These are phyloP conservation scores for Chaetomium sp. DNA, from an alignment of 2,329 filamentous ascomycete species.

Conservation along the genomic window DNA sequence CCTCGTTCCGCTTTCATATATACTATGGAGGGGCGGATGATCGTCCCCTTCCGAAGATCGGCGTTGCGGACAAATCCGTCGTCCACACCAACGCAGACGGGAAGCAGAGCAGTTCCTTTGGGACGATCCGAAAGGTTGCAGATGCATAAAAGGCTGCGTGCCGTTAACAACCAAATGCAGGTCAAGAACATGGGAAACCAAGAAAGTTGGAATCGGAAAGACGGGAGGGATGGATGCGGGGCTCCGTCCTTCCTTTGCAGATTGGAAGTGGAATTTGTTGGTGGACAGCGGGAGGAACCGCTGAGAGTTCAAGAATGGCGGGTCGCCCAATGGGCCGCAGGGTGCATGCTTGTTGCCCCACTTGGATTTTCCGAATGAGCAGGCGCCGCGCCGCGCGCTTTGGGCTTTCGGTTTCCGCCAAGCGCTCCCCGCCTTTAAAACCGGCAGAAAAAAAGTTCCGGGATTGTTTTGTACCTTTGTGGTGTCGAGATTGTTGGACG, in stretches of 20 bases:
- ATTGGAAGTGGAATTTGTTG: too few species aligned
- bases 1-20: too few species aligned
- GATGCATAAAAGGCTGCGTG: not conserved
- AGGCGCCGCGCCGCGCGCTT: not conserved
- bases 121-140: too few species aligned
- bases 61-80: not conserved
- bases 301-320: not conserved
- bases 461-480: not conserved
- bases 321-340: slow-evolving; percentile 19
- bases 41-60: not conserved
- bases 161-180: not conserved
- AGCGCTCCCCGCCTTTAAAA: slow-evolving; percentile 12
- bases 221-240: too few species aligned
- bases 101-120: too few species aligned
- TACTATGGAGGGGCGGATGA: not conserved
- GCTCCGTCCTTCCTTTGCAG: too few species aligned
- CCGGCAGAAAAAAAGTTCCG: slow-evolving; percentile 20
- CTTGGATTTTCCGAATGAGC: too few species aligned
- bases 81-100: too few species aligned
- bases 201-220: not conserved
- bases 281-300: not conserved
- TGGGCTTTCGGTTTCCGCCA: not conserved
- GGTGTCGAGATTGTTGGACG: not conserved
- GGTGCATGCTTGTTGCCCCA: not conserved
- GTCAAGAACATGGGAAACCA: not conserved